Percentiles rank a stretch among this genome's conserved stretches.
phyloP scores from a whole-genome alignment of 2,329 filamentous ascomycete species.

The Didymellaceae sp. region DNA sequence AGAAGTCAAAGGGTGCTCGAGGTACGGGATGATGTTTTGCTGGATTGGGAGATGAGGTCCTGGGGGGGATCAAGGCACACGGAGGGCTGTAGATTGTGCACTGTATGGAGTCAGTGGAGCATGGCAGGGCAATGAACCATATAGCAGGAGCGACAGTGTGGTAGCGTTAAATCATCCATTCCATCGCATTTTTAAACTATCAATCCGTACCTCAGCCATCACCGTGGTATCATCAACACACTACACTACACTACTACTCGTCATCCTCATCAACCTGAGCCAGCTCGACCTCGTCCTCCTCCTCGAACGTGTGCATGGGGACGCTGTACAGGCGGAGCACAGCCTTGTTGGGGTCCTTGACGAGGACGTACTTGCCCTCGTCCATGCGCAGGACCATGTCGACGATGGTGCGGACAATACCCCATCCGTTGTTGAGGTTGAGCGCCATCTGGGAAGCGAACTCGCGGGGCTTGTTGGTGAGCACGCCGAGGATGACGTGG shows the following conservation, averaged over 20 bases:
- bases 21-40: too few relatives aligned
- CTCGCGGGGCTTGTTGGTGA: conserved; percentile 97
- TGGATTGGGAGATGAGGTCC: too few relatives aligned
- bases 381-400: conserved; percentile 86
- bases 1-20: too few relatives aligned
- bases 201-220: too few relatives aligned
- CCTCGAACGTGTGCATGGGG: conserved; percentile 85
- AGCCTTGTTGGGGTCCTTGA: conserved; percentile 95
- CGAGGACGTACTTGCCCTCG: conserved; percentile 79
- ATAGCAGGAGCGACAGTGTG: too few relatives aligned
- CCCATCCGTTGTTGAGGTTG: conserved; percentile 96
- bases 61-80: too few relatives aligned
- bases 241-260: conserved; percentile 59
- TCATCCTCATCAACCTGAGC: conserved; percentile 62
- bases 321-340: conserved; percentile 94
- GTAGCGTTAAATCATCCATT: too few relatives aligned
- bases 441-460: conserved; percentile 98
- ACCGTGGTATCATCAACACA: too few relatives aligned
- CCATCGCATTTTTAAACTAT: too few relatives aligned
- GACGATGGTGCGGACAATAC: conserved; percentile 96
- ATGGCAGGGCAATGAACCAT: too few relatives aligned
- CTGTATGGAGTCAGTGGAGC: too few relatives aligned
- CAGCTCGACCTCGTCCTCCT: conserved; percentile 79
- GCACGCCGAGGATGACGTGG: conserved; percentile 92
- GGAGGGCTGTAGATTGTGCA: too few relatives aligned